These are phyloP conservation scores for Nemania diffusa DNA, from an alignment of 2,329 filamentous ascomycete genomes.

Conservation along the genomic window DNA sequence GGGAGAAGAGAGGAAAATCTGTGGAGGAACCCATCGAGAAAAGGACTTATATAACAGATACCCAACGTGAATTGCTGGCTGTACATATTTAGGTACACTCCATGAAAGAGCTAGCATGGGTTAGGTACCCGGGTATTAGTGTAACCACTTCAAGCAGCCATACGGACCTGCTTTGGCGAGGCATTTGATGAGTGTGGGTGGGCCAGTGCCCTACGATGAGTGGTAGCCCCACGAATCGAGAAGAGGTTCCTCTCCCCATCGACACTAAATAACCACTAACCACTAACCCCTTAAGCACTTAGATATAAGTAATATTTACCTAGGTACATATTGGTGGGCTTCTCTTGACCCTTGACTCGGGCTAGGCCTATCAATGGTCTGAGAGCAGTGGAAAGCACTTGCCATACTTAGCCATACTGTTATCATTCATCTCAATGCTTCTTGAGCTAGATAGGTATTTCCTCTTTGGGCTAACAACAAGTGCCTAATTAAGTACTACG, in stretches of 20 bases:
- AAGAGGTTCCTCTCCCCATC: neutral
- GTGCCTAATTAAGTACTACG: conserved; percentile 4
- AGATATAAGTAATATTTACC: neutral
- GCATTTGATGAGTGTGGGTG: conserved; percentile 34
- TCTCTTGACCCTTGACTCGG: conserved; percentile 4
- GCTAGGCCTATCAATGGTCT: conserved; percentile 1
- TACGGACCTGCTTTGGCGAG: conserved; percentile 17
- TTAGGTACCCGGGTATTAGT: neutral
- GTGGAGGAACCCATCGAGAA: conserved; percentile 42
- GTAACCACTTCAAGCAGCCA: conserved; percentile 27
- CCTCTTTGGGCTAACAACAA: neutral
- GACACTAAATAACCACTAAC: neutral
- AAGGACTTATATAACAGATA: conserved; percentile 32
- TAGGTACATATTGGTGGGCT: neutral
- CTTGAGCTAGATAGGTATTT: conserved; percentile 9
- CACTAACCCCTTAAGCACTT: neutral
- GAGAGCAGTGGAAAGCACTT: conserved; percentile 10
- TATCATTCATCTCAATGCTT: conserved; percentile 3
- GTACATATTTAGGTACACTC: neutral
- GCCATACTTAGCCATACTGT: conserved; percentile 3
- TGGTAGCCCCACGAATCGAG: conserved; percentile 4
- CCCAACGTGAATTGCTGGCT: neutral
- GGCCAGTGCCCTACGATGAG: conserved; percentile 12
- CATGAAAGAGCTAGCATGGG: conserved; percentile 27
- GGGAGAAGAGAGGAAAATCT: conserved; percentile 48